Evolutionary conservation across 495 filamentous ascomycete species (phyloP), one percentile per base, ranked within the genome.

Genomic region (Stereocaulon alpinum): DNA sequence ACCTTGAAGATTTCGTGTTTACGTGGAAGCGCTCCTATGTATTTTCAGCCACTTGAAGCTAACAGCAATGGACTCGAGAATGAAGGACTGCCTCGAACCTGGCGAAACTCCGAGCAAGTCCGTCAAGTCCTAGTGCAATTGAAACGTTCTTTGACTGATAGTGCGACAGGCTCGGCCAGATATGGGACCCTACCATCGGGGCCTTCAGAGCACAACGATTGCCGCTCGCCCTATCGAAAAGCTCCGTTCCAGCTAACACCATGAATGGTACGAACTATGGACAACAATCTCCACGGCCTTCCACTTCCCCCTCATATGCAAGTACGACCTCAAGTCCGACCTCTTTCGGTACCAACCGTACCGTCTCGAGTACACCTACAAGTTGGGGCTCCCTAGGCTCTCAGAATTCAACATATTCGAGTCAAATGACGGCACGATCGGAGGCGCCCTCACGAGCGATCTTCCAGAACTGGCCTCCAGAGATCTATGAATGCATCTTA

Each of bases 401-500:
- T 41, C 34, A 58, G 20, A 18, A 37, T 7, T 41, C 50, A 30
- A 27, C 41, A 4, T 56, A 24, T 11, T 41, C 45, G 14, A 56
- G 42, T 17, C 56, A 58, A 44, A 48, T 40, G 24, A 41, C 43
- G 15, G 27, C 29, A 12, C 60, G 40, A 4, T 60, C 37, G 12
- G 56, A 44, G 20, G 42, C 14, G 14, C 41, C 54, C 29, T 57
- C 18, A 5, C 56, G 40, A 29, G 70, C 73, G 15, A 58, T 74
- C 29, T 78, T 82, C 61, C 74, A 79, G 56, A 71, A 74, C 27
- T 52, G 85, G 7, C 80, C 82, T 0, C 70, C 71, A n/a, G 77
- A 78, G 49, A 75, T 86, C 4, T 83, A 80, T 64, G 74, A 81
- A 56, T 77, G 73, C 48, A 80, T 86, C 32, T 60, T 83, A 11